Evolutionary conservation across 305 asterid genomes (phyloP).

Genomic region (Euphrasia arctica): DNA sequence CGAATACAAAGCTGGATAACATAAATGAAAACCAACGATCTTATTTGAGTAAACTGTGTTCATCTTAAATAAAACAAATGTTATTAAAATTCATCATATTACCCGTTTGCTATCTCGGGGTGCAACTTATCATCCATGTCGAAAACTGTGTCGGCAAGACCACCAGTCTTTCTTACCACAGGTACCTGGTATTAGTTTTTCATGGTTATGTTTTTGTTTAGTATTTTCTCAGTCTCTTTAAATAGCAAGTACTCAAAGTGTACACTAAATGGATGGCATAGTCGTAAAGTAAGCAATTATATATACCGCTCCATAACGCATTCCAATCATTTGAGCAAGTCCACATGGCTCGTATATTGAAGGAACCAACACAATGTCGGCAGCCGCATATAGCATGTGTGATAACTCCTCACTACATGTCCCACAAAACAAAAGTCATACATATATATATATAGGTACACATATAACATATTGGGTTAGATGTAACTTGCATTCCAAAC

Average conservation of each 20-base stretch:
- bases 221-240: background rate
- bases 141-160: conserved; percentile 87
- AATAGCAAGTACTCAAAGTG: conserved; percentile 5
- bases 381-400: conserved; percentile 93
- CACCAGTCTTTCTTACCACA: conserved; percentile 82
- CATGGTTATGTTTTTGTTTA: background rate
- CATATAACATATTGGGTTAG: no score
- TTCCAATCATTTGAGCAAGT: conserved; percentile 88
- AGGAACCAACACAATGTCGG: conserved; percentile 89
- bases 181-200: conserved; percentile 54
- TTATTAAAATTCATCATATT: conserved; percentile 10
- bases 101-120: conserved; percentile 68
- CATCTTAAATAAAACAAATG: background rate
- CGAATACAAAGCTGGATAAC: conserved; percentile 65
- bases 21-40: conserved; percentile 2
- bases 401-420: conserved; percentile 80
- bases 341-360: conserved; percentile 94
- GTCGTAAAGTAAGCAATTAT: conserved; percentile 21
- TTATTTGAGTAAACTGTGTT: background rate
- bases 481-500: no score
- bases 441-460: no score
- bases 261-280: background rate
- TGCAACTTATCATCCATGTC: conserved; percentile 71
- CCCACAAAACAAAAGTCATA: conserved; percentile 23
- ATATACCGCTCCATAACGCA: conserved; percentile 92